Base-by-base conservation (phyloP, 176 grass and related monocot species). In the Olyra latifolia region DNA sequence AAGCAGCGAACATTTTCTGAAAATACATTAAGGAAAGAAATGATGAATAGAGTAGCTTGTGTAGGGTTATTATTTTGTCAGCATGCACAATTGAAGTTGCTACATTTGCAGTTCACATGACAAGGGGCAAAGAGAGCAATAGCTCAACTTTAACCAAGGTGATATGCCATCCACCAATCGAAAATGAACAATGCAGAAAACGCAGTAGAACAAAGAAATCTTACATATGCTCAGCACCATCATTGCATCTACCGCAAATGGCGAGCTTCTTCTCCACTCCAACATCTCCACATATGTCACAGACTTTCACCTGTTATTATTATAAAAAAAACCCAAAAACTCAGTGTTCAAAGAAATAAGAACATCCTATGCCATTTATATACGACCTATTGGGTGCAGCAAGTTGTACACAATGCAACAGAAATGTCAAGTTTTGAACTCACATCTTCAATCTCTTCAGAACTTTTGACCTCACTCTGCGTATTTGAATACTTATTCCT, bases 221-320 rank as follows among this genome's bases (percentile, higher is more conserved):
- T 99, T 95, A 99, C 96, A 56, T 95, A 58, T 99, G 96, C 82
- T 99, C 96, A 72, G 96, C 96, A 24, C 96, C 96, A 65, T 99
- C 96, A 70, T 86, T 91, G 62, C 96, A 99, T 89, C 88, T 93
- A 79, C 77, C 91, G 80, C 96, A 99, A 54, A 91, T 75, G 52
- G 92, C 92, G 9, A 99, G 96, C 49, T 59, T 83, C 69, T 93
- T 93, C 82, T 99, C 96, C 43, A 91, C 83, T 50, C 96, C 96
- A 76, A 86, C 82, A 82, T 99, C 96, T 64, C 96, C 96, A 74
- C 96, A 99, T 40, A 99, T 91, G 83, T 95, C 96, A 65, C 96
- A 99, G 28, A 99, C 92, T 82, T 99, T 99, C 54, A 99, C 90
- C 96, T 99, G 66, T 58, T 78, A 78, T 81, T 38, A 38, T 69